Conservation (phyloP, 2,329 filamentous ascomycete species). For the Alternaria tenuissima region DNA sequence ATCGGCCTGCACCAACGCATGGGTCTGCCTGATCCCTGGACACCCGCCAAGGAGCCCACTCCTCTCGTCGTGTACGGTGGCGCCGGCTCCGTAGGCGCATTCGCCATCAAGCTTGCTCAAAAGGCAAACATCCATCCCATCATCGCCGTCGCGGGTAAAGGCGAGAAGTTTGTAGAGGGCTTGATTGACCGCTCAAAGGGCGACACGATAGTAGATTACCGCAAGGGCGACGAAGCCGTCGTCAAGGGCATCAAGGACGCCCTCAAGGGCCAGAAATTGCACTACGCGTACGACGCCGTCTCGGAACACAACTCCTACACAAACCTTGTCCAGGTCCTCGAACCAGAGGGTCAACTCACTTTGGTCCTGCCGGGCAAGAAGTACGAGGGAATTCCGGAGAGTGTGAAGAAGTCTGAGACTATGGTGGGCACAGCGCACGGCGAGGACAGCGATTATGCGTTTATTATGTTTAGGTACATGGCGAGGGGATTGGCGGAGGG, state of each 20-base stretch:
- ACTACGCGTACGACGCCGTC: slow-evolving; percentile 67
- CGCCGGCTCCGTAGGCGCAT: slow-evolving; percentile 53
- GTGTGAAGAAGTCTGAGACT: slow-evolving; percentile 51
- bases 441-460: slow-evolving; percentile 54
- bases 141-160: slow-evolving; percentile 54
- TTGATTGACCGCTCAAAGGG: slow-evolving; percentile 52
- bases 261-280: slow-evolving; percentile 54
- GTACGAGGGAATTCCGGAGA: slow-evolving; percentile 49
- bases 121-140: slow-evolving; percentile 54
- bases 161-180: slow-evolving; percentile 45
- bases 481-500: slow-evolving; percentile 59
- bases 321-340: slow-evolving; percentile 53
- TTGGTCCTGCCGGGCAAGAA: slow-evolving; percentile 56
- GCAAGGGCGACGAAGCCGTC: slow-evolving; percentile 59
- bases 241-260: slow-evolving; percentile 55
- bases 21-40: slow-evolving; percentile 54
- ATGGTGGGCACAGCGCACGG: slow-evolving; percentile 46
- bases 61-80: slow-evolving; percentile 55
- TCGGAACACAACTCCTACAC: slow-evolving; percentile 58
- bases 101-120: slow-evolving; percentile 52
- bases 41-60: slow-evolving; percentile 24
- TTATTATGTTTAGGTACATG: slow-evolving; percentile 56
- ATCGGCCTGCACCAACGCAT: slow-evolving; percentile 56
- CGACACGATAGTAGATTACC: slow-evolving; percentile 62
- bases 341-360: slow-evolving; percentile 44